These are phyloP conservation scores for Pseudonitzschia delicatissima DNA, from an alignment of 108 stramenopile species.

Conservation along the genomic window DNA sequence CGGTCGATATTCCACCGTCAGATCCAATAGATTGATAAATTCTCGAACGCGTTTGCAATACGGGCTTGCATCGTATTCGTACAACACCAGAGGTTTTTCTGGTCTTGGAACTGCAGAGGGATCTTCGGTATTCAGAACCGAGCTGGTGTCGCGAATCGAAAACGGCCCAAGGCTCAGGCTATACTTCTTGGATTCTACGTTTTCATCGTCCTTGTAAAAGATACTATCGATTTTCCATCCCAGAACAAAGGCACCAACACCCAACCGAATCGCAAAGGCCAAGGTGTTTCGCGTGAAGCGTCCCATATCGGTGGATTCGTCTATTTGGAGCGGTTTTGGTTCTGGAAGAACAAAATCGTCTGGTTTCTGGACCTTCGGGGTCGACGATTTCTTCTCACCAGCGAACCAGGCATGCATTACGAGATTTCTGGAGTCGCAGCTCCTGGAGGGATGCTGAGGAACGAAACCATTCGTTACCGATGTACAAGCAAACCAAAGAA, in stretches of 20 bases:
- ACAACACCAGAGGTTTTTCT: constrained; percentile 70
- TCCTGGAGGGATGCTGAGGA: too few species aligned
- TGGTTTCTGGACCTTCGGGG: constrained; percentile 52
- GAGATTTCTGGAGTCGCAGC: too few species aligned
- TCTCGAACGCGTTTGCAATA: constrained; percentile 87
- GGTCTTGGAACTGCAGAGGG: constrained; percentile 34
- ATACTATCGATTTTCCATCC: constrained; percentile 70
- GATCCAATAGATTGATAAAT: constrained; percentile 74
- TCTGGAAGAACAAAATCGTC: constrained; percentile 53
- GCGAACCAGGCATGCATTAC: too few species aligned
- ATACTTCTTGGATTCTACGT: constrained; percentile 47
- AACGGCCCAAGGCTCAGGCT: constrained; percentile 56
- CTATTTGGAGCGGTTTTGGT: constrained; percentile 56
- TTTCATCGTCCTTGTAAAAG: constrained; percentile 7
- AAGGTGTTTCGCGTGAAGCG: constrained; percentile 34
- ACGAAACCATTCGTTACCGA: too few species aligned
- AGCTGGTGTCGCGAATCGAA: constrained; percentile 62
- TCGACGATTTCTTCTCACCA: background rate
- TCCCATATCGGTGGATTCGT: constrained; percentile 38
- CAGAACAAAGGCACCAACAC: constrained; percentile 61
- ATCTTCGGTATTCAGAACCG: constrained; percentile 34
- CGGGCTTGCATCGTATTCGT: constrained; percentile 88
- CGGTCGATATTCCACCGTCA: constrained; percentile 79
- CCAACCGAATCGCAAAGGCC: constrained; percentile 58
- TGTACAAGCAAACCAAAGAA: too few species aligned